A percentile compares a stretch with the other conserved stretches of the same genome.
phyloP scores from a whole-genome alignment of 371 early-diverging fungal genomes.

The Nematocida major region DNA sequence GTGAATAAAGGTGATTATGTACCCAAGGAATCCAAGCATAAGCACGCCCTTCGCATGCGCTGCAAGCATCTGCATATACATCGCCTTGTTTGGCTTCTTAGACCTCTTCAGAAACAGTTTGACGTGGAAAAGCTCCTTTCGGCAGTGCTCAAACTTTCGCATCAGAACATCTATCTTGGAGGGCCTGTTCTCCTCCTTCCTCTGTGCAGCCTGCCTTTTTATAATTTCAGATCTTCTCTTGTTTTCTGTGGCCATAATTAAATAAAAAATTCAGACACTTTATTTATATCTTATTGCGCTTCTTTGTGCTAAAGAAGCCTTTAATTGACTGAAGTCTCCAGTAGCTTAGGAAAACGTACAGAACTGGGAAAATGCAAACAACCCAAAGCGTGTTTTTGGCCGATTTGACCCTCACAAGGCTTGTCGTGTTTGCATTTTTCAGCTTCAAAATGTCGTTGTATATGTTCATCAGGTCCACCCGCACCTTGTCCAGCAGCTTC shows the following conservation, averaged over 20 bases:
- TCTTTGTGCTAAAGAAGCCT: conserved; percentile 42
- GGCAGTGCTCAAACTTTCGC: not conserved
- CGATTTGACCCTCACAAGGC: conserved; percentile 18
- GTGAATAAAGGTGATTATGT: conserved; percentile 62
- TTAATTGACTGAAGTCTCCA: conserved; percentile 34
- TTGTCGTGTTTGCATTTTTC: conserved; percentile 11
- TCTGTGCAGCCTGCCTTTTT: not conserved
- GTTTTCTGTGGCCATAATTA: conserved; percentile 31
- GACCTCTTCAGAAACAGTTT: conserved; percentile 56
- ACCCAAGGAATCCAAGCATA: conserved; percentile 61
- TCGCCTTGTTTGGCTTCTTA: conserved; percentile 51
- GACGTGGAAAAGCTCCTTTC: conserved; percentile 36
- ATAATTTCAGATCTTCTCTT: conserved; percentile 41
- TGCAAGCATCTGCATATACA: conserved; percentile 51
- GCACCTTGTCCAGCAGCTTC: conserved; percentile 37
- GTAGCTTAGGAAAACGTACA: conserved; percentile 43
- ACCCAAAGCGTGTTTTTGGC: conserved; percentile 34
- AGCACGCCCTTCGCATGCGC: conserved; percentile 56
- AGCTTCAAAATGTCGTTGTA: conserved; percentile 46
- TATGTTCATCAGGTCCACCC: conserved; percentile 40
- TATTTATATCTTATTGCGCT: conserved; percentile 28
- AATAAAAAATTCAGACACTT: not conserved
- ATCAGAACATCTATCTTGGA: not conserved
- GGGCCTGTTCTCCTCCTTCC: not conserved
- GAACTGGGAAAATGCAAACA: conserved; percentile 24